Evolutionary conservation across 768 basidiomycete genomes (phyloP).

Genomic region (Russula sp.): DNA sequence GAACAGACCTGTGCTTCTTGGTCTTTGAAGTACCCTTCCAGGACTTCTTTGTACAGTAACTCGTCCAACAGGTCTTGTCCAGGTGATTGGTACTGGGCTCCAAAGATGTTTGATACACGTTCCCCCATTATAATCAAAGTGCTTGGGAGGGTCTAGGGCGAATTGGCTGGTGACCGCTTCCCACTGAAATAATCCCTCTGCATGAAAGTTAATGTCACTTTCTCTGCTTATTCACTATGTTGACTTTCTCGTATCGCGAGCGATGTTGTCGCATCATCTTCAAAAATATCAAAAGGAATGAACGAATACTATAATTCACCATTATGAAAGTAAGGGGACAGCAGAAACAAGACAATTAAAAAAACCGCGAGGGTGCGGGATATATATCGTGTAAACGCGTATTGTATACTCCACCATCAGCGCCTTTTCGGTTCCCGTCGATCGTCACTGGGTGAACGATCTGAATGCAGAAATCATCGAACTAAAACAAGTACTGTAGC

Average conservation of each 20-base stretch:
- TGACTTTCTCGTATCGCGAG: neutral
- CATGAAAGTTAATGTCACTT: neutral
- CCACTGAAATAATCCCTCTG: neutral
- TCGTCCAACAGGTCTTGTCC: no score
- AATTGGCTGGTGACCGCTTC: no score
- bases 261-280: neutral
- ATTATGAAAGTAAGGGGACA: neutral
- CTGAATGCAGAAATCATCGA: slow-evolving; percentile 10
- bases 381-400: neutral
- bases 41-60: no score
- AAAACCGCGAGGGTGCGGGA: neutral
- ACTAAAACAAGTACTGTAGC: neutral
- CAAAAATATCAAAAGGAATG: neutral
- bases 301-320: neutral
- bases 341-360: neutral
- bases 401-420: slow-evolving; percentile 12
- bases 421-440: slow-evolving; percentile 29
- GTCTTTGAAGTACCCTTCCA: no score
- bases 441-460: slow-evolving; percentile 30
- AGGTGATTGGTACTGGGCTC: no score
- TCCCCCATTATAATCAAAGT: no score
- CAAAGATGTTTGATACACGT: no score
- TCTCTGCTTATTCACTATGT: neutral
- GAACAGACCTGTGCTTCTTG: no score
- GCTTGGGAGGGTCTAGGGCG: no score